These are phyloP conservation scores for Sordariomycetes sp. DNA, from an alignment of 2,329 filamentous ascomycete species.

Conservation along the genomic window DNA sequence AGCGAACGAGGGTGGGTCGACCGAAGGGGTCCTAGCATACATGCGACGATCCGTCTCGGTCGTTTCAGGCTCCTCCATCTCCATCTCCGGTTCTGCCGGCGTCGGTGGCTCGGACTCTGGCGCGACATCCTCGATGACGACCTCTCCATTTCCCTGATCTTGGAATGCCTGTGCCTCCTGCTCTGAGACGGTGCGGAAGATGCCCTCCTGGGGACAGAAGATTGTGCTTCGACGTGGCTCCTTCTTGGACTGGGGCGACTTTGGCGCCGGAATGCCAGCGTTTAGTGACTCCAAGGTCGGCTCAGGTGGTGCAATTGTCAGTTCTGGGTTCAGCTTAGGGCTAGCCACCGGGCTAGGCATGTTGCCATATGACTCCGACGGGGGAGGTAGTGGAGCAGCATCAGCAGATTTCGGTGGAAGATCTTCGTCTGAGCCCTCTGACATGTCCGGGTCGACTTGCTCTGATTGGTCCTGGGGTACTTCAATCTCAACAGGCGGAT, in stretches of 20 bases:
- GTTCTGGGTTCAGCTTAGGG: slow-evolving; percentile 11
- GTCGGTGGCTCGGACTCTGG: background rate
- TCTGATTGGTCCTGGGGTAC: background rate
- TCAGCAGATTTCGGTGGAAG: background rate
- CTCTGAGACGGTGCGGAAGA: slow-evolving; percentile 51
- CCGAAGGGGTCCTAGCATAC: slow-evolving; percentile 51
- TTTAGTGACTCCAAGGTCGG: too few relatives aligned
- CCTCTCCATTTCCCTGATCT: slow-evolving; percentile 16
- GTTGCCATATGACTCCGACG: too few relatives aligned
- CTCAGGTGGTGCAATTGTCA: too few relatives aligned
- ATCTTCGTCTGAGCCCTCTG: background rate
- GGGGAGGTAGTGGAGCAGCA: background rate
- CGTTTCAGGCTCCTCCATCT: background rate
- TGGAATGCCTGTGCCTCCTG: slow-evolving; percentile 37
- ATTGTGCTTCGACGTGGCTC: slow-evolving; percentile 41
- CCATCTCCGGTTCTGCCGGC: slow-evolving; percentile 6
- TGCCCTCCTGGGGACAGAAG: slow-evolving; percentile 53
- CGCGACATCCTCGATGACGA: background rate
- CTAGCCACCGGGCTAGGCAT: slow-evolving; percentile 1
- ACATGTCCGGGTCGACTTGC: too few relatives aligned
- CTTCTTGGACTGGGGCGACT: slow-evolving; percentile 23
- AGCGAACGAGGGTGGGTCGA: slow-evolving; percentile 52
- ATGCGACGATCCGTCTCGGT: slow-evolving; percentile 19
- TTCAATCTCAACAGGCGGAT: background rate
- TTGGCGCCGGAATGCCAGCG: too few relatives aligned